Base-by-base conservation (phyloP, 352 stramenopile species). In the Pythium aristosporum region DNA sequence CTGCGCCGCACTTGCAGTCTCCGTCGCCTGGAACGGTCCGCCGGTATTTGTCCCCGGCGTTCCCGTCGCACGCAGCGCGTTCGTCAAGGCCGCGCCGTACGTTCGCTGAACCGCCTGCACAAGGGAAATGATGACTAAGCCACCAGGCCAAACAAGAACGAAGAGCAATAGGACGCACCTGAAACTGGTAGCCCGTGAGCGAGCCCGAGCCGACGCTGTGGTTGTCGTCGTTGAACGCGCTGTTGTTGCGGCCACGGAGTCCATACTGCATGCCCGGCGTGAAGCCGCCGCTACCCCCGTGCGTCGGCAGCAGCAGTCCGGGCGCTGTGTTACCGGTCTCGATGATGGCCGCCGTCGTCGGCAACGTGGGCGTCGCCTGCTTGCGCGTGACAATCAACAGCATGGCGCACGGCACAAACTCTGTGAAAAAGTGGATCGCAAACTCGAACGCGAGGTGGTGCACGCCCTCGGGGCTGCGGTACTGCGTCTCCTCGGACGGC, bases 401-500 rank as follows among this genome's bases (percentile, higher is more conserved):
- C 49, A 93, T 58, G 28, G 79, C 79, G 42, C 77, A 80, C 0
- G 85, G 85, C 15, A 91, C 55, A 58, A 93, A 91, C 66, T 93
- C 85, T 16, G 82, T 91, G 36, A 59, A 76, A 44, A 91, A 84
- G 64, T 91, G 80, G 51, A 91, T 77, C 25, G 65, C 62, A 36
- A 93, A 89, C 61, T 93, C 82, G 57, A 84, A 91, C 28, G 73
- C 77, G 49, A 91, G 83, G 64, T 89, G 78, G 59, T 85, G 76
- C 15, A 90, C 71, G 57, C 80, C 82, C 21, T 88, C 70, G 9
- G 82, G 85, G 0, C 71, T 85, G 42, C 75, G 79, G 50, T 85
- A 84, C 67, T 82, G 68, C n/a, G 77, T 70, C 61, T 91, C 76
- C 18, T 88, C 74, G 11, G 84, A 89, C 36, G 77, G 69, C 61